phyloP scores from a whole-genome alignment of 2,329 filamentous ascomycete genomes.

The Clonostachys solani region DNA sequence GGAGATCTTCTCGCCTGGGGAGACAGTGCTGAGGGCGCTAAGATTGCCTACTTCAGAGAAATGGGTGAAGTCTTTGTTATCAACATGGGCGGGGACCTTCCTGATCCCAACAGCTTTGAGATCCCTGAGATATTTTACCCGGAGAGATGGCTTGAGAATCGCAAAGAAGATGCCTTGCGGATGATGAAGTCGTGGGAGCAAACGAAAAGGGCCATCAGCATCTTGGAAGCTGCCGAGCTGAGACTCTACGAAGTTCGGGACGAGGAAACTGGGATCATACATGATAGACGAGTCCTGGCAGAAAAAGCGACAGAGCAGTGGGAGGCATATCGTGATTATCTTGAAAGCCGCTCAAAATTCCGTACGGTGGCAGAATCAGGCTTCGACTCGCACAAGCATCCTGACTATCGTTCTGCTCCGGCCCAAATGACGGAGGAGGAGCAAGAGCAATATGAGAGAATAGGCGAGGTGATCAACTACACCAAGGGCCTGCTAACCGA shows the following conservation, averaged over 20 bases:
- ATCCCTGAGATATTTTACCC: slow-evolving; percentile 48
- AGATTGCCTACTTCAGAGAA: slow-evolving; percentile 37
- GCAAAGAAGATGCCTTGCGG: slow-evolving; percentile 38
- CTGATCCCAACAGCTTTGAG: slow-evolving; percentile 34
- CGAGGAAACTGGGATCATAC: slow-evolving; percentile 13
- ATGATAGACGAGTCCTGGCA: slow-evolving; percentile 23
- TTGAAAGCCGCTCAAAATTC: slow-evolving; percentile 27
- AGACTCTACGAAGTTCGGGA: slow-evolving; percentile 18
- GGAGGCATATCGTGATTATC: slow-evolving; percentile 22
- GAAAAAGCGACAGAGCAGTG: slow-evolving; percentile 21
- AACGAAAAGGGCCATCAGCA: slow-evolving; percentile 17
- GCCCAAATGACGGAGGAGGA: slow-evolving; percentile 25
- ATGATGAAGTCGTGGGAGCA: slow-evolving; percentile 33
- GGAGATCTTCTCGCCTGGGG: slow-evolving; percentile 30
- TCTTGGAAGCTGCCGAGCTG: slow-evolving; percentile 14
- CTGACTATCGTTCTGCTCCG: slow-evolving; percentile 33
- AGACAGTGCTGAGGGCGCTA: slow-evolving; percentile 25
- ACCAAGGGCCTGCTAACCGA: slow-evolving; percentile 26
- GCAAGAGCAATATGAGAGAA: slow-evolving; percentile 16
- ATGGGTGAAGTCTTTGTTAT: slow-evolving; percentile 47
- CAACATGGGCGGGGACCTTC: slow-evolving; percentile 34
- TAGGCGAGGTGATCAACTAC: slow-evolving; percentile 24
- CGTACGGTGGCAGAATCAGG: slow-evolving; percentile 27
- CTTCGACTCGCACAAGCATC: slow-evolving; percentile 29
- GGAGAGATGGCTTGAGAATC: slow-evolving; percentile 44